Evolutionary conservation across 345 rosid species (phyloP).

Genomic region (sweet orange (Citrus sinensis)): DNA sequence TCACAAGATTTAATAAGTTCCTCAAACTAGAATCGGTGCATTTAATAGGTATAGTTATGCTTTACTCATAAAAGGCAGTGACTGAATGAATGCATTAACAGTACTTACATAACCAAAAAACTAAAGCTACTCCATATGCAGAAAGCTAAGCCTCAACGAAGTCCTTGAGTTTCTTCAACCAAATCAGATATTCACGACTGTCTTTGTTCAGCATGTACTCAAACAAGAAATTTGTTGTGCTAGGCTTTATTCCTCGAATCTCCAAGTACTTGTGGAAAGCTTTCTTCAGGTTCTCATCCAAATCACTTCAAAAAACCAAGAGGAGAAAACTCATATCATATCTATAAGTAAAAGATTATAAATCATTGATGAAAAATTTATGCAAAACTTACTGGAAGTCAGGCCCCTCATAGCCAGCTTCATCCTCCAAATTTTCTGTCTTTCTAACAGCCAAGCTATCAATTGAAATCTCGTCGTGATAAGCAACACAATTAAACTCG

Average conservation of each 20-base stretch:
- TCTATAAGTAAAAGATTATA: not conserved
- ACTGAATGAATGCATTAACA: not conserved
- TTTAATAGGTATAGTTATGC: not conserved
- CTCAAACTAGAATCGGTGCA: not conserved
- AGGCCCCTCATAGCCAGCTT: conserved; percentile 76
- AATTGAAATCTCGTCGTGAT: conserved; percentile 56
- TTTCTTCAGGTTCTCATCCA: conserved; percentile 81
- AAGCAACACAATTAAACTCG: conserved; percentile 68
- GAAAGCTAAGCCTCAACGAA: conserved; percentile 47
- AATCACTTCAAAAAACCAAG: conserved; percentile 44
- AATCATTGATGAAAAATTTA: not conserved
- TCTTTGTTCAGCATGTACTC: conserved; percentile 94
- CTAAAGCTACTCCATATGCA: not conserved
- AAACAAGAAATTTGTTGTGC: conserved; percentile 74
- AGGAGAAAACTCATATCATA: not conserved
- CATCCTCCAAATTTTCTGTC: conserved; percentile 48
- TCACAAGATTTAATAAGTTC: not conserved
- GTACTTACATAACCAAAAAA: not conserved
- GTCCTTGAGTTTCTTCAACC: conserved; percentile 74
- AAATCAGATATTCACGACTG: conserved; percentile 54
- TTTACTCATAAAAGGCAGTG: no score
- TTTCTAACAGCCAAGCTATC: conserved; percentile 56
- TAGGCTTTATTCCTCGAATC: conserved; percentile 73
- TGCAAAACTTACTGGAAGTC: conserved; percentile 62
- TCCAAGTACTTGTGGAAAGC: conserved; percentile 75